phyloP scores from a whole-genome alignment of 805 yeast genomes.

The Wickerhamiella domercqiae region DNA sequence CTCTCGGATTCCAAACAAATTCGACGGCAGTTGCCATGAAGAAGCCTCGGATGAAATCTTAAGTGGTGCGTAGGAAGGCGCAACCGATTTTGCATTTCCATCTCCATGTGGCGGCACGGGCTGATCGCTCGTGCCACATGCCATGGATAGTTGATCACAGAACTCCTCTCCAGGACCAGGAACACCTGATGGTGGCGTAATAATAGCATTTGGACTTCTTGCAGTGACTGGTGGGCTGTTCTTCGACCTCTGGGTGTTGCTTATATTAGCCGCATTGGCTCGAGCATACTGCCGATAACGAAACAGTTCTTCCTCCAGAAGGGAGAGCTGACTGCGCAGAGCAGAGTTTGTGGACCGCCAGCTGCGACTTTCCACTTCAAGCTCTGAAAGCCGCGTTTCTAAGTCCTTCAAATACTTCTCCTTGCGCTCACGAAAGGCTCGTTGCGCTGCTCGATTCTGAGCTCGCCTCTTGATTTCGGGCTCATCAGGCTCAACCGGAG shows the following conservation, averaged over 20 bases:
- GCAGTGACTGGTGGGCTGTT: neutral
- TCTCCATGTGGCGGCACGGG: slow-evolving; percentile 27
- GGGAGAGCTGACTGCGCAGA: slow-evolving; percentile 58
- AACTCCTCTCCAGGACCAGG: slow-evolving; percentile 36
- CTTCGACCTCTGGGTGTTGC: neutral
- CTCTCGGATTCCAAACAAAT: slow-evolving; percentile 1
- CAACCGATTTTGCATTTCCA: neutral
- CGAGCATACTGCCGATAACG: slow-evolving; percentile 34
- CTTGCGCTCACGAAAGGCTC: slow-evolving; percentile 91
- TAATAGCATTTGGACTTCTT: neutral
- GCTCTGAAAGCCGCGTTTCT: slow-evolving; percentile 55
- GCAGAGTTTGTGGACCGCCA: slow-evolving; percentile 60
- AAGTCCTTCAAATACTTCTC: slow-evolving; percentile 74
- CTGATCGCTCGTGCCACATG: slow-evolving; percentile 61
- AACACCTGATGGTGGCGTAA: neutral
- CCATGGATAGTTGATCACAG: slow-evolving; percentile 60
- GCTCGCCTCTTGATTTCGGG: slow-evolving; percentile 86
- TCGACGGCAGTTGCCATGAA: slow-evolving; percentile 10
- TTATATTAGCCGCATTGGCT: neutral
- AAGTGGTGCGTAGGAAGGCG: slow-evolving; percentile 5
- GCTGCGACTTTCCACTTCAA: slow-evolving; percentile 58
- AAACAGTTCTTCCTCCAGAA: slow-evolving; percentile 55
- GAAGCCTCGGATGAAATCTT: slow-evolving; percentile 13
- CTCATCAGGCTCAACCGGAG: slow-evolving; percentile 50
- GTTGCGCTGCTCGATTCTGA: slow-evolving; percentile 95